phyloP scores from a whole-genome alignment of 2,329 filamentous ascomycete species.

The Aspergillus nomiae region DNA sequence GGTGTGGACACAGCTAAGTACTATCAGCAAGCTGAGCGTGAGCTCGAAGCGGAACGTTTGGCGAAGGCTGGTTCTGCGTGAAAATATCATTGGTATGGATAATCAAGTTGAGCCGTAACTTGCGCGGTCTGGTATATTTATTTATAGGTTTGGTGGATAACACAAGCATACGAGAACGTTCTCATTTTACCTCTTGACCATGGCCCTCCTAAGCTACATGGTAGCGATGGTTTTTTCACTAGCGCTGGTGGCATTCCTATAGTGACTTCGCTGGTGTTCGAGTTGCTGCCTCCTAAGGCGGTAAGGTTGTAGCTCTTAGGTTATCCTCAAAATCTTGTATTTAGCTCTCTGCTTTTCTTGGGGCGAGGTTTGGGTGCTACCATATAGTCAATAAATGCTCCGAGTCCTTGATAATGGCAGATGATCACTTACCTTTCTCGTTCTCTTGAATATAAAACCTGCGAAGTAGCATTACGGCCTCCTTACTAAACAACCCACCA shows the following conservation, averaged over 20 bases:
- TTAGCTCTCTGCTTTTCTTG: slow-evolving; percentile 65
- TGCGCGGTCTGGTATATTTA: slow-evolving; percentile 29
- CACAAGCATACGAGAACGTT: neutral
- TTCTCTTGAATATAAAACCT: slow-evolving; percentile 99
- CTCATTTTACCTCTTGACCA: neutral
- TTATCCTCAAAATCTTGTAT: slow-evolving; percentile 55
- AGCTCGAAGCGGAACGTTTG: slow-evolving; percentile 76
- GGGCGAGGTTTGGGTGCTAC: slow-evolving; percentile 64
- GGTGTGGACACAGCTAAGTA: slow-evolving; percentile 98
- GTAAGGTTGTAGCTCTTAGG: slow-evolving; percentile 8
- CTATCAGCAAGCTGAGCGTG: slow-evolving; percentile 90
- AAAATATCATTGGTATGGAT: slow-evolving; percentile 13
- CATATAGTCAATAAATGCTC: slow-evolving; percentile 11
- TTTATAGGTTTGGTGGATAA: slow-evolving; percentile 9
- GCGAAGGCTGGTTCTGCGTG: slow-evolving; percentile 32
- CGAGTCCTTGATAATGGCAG: neutral
- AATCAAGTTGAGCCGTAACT: slow-evolving; percentile 16
- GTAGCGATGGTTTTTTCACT: neutral
- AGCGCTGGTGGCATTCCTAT: neutral
- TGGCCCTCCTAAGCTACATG: neutral
- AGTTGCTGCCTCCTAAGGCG: neutral
- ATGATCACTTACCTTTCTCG: slow-evolving; percentile 68
- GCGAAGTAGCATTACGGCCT: slow-evolving; percentile 87
- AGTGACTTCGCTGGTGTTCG: neutral
- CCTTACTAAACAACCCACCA: slow-evolving; percentile 84